Evolutionary conservation across 768 basidiomycete species (phyloP), one percentile per base, ranked within the genome.

Genomic region (Mycena chlorophos): DNA sequence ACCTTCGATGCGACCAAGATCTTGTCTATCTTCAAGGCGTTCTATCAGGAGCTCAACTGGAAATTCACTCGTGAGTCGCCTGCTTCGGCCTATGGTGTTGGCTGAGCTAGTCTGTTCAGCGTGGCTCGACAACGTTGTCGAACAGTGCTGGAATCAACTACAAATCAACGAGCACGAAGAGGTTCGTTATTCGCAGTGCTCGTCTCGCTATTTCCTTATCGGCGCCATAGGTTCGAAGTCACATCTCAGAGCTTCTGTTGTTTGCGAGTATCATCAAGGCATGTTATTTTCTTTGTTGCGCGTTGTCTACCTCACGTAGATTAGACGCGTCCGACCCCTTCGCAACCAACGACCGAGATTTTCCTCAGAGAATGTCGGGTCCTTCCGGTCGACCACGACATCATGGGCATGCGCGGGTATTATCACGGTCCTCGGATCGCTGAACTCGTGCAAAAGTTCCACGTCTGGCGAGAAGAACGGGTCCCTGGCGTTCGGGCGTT

Each of bases 1-100:
- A 87, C 93, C 5, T 90, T 93, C 66, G 89, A 92, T 64, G 84
- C 85, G 5, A 76, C 87, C 37, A 89, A 91, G 63, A 74, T 84
- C 20, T 73, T 88, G 6, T 80, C 84, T 19, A 76, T 91, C 54
- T 85, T 87, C 72, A 76, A 86, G 22, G 82, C 84, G 0, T 82
- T 89, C 62, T 86, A 87, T 57, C 83, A 89, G 64, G 85, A 85
- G 53, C 75, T 92, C 4, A 85, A 85, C 16, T 87, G 91, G 78
- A 90, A 91, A 61, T 95, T 93, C 66, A 71, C 79, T 6, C 52
- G 60, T 57, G 48, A 26, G 29, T 40, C 10, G 12, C n/a, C 34
- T 37, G n/a, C 34, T 37, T 28, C 30, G n/a, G 34, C 16, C n/a
- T 5, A 27, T 40, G 6, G 16, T 30, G 16, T 13, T 23, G 30